Base-by-base conservation (phyloP, 108 stramenopile species). In the Craspedostauros australis region DNA sequence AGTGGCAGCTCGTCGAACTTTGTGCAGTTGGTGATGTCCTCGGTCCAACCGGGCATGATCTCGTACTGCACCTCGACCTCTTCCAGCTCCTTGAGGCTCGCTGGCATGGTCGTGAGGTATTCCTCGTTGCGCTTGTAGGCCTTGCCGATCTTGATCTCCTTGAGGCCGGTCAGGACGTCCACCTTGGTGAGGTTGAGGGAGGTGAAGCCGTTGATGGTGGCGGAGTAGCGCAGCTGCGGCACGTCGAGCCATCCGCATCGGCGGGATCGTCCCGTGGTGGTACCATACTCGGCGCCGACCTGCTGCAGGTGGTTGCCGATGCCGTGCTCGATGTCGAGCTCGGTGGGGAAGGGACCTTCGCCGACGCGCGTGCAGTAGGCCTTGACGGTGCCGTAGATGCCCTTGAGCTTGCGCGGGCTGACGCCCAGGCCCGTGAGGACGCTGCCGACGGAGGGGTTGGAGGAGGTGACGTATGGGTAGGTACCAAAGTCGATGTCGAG, bases 401-500 rank as follows among this genome's bases (percentile, higher is more conserved):
- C 90, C 46, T 85, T 42, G 34, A 97, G 59, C 80, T 97, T 96
- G 43, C 68, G 68, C n/a, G 97, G 99, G 22, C 90, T 71, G 1
- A 99, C 88, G 20, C 99, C 99, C 23, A 99, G 62, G 12, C 99
- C 99, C 7, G 99, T 99, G 70, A 97, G 69, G n/a, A 97, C 89
- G 34, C 79, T 81, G 47, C 98, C 96, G 32, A 95, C 77, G 28
- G 86, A 86, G 5, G 99, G 96, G 58, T 96, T 95, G 60, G 84
- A 88, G 5, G 94, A 95, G 21, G 99, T 98, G 12, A 99, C 99
- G 67, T 82, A 99, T 0, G 97, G 99, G 70, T 97, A 99, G 9
- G 99, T 98, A 18, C 98, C 98, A 66, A 96, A 97, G 75, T 99
- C 98, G 65, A 97, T 91, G 70, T 99, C 98, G 41, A 99, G 75